phyloP scores from a whole-genome alignment of 2,329 filamentous ascomycete species.

The Colletotrichum liriopes region DNA sequence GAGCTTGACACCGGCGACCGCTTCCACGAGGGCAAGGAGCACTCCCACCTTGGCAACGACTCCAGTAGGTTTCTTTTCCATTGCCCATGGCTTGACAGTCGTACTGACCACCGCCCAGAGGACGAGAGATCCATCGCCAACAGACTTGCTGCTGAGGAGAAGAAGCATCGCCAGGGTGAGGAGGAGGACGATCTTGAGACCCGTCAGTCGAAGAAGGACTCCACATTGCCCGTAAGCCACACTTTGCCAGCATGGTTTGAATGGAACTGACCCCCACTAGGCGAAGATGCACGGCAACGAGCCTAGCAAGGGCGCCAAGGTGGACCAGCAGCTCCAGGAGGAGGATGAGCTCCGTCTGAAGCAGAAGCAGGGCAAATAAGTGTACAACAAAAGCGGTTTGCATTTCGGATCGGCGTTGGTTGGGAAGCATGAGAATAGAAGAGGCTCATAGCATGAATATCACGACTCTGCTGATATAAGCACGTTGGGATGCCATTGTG shows the following conservation, averaged over 20 bases:
- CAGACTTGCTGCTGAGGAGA: slow-evolving; percentile 75
- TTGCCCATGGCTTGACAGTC: neutral
- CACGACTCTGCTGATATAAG: neutral
- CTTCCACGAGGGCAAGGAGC: slow-evolving; percentile 80
- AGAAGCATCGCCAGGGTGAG: slow-evolving; percentile 31
- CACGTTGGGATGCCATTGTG: rapidly evolving
- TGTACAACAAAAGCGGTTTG: slow-evolving; percentile 48
- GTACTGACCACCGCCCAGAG: slow-evolving; percentile 62
- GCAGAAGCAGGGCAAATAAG: slow-evolving; percentile 67
- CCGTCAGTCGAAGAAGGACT: slow-evolving; percentile 68
- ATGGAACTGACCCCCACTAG: slow-evolving; percentile 50
- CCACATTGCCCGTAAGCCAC: slow-evolving; percentile 70
- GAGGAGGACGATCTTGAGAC: slow-evolving; percentile 58
- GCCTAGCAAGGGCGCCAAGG: slow-evolving; percentile 79
- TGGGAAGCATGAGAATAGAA: neutral
- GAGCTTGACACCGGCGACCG: slow-evolving; percentile 64
- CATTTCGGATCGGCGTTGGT: slow-evolving; percentile 23
- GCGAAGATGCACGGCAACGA: slow-evolving; percentile 80
- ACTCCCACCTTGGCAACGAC: slow-evolving; percentile 79
- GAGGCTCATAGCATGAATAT: slow-evolving; percentile 12
- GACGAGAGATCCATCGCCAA: slow-evolving; percentile 81
- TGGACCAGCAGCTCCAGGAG: slow-evolving; percentile 77
- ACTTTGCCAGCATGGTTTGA: slow-evolving; percentile 47
- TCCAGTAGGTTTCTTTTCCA: slow-evolving; percentile 71
- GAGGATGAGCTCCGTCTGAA: slow-evolving; percentile 78